These are phyloP conservation scores for Ascochyta clinopodiicola DNA, from an alignment of 2,329 filamentous ascomycete genomes.

Conservation along the genomic window DNA sequence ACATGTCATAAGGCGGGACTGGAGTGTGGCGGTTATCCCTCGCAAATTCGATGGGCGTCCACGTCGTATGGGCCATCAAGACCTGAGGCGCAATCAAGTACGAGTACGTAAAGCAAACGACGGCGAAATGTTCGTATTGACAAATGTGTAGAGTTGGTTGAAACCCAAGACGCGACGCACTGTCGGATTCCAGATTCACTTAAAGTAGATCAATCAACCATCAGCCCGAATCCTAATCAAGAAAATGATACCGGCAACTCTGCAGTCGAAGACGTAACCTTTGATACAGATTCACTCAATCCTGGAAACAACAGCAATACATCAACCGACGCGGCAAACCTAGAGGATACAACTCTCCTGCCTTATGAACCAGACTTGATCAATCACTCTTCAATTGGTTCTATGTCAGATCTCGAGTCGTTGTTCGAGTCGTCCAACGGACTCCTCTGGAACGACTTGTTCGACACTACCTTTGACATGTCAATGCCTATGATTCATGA, in stretches of 20 bases:
- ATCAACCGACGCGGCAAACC: not conserved
- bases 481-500: slow-evolving; percentile 12
- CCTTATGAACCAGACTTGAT: slow-evolving; percentile 5
- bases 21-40: slow-evolving; percentile 17
- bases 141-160: not conserved
- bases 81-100: not conserved
- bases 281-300: not conserved
- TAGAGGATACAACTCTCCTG: not conserved
- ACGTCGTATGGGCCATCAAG: slow-evolving; percentile 11
- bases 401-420: slow-evolving; percentile 18
- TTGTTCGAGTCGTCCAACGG: slow-evolving; percentile 16
- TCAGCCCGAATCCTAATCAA: not conserved
- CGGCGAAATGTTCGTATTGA: not conserved
- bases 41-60: slow-evolving; percentile 22
- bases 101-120: not conserved
- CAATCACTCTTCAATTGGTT: slow-evolving; percentile 11
- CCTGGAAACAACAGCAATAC: not conserved
- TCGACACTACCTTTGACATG: slow-evolving; percentile 18
- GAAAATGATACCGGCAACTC: not conserved
- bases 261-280: not conserved
- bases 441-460: slow-evolving; percentile 20
- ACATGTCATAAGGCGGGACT: slow-evolving; percentile 14
- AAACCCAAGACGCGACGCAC: not conserved
- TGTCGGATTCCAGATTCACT: not conserved
- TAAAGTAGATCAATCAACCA: not conserved